phyloP scores from a whole-genome alignment of 345 rosid species.

The Lepidium didymum region DNA sequence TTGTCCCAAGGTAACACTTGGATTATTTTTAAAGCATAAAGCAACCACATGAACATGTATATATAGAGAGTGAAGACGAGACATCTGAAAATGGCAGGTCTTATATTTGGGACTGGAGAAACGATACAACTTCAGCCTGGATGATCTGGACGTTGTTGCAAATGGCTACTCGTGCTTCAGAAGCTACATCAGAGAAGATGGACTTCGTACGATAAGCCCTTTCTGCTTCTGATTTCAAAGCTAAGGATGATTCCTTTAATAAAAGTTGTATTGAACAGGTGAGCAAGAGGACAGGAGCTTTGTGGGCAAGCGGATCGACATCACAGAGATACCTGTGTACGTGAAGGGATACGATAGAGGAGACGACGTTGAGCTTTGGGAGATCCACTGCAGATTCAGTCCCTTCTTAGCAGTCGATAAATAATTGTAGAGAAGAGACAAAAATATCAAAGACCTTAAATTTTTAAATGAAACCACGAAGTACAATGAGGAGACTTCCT shows the following conservation, averaged over 20 bases:
- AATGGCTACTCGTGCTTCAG: constrained; percentile 74
- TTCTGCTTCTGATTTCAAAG: background rate
- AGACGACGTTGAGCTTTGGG: constrained; percentile 76
- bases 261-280: background rate
- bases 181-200: constrained; percentile 44
- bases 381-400: constrained; percentile 28
- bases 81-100: constrained; percentile 32
- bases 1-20: constrained; percentile 20
- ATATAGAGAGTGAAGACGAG: background rate
- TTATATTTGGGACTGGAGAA: constrained; percentile 84
- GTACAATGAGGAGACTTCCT: background rate
- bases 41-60: background rate
- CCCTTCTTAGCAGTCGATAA: too few relatives aligned
- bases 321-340: constrained; percentile 54
- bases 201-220: constrained; percentile 3
- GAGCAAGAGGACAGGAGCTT: constrained; percentile 25
- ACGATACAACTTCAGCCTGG: constrained; percentile 82
- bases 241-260: background rate
- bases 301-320: constrained; percentile 46
- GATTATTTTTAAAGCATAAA: background rate
- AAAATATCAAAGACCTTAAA: too few relatives aligned
- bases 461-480: too few relatives aligned
- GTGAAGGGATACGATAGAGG: constrained; percentile 57
- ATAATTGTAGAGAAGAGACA: too few relatives aligned
- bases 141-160: constrained; percentile 63